Percentiles rank a stretch among this genome's conserved stretches.
Conservation (phyloP, 2,329 filamentous ascomycete genomes). For the Trichophyton mentagrophytes region DNA sequence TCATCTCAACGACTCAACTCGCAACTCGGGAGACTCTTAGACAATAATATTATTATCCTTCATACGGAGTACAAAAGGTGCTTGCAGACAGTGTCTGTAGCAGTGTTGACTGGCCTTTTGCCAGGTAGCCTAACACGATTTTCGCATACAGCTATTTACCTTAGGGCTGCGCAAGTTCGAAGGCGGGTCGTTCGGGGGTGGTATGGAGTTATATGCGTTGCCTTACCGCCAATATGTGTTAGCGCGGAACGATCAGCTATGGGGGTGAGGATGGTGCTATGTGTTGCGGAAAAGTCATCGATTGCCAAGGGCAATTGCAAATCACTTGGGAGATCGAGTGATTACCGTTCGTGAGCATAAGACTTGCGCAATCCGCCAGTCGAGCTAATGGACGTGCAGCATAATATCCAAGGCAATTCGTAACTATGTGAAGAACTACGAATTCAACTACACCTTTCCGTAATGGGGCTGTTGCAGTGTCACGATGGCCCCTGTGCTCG, state of each 20-base stretch:
- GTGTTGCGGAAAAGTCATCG: conserved; percentile 4
- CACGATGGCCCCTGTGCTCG: conserved; percentile 5
- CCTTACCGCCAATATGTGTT: no score
- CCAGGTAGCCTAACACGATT: not conserved
- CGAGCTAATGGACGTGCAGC: conserved; percentile 3
- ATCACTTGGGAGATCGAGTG: conserved; percentile 5
- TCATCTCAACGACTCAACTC: not conserved
- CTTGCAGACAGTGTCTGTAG: not conserved
- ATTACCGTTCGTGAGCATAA: conserved; percentile 3
- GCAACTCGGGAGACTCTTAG: not conserved
- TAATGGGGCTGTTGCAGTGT: conserved; percentile 2
- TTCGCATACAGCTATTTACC: conserved; percentile 1
- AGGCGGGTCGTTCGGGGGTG: conserved; percentile 1
- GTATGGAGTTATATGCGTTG: not conserved
- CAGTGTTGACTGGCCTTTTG: not conserved
- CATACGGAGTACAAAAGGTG: not conserved
- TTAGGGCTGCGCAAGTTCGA: not conserved
- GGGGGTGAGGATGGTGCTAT: conserved; percentile 1
- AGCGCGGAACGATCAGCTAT: not conserved
- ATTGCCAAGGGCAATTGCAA: conserved; percentile 5
- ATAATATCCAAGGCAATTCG: conserved; percentile 5
- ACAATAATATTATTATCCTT: not conserved
- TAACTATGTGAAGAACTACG: conserved; percentile 1
- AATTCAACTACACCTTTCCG: conserved; percentile 4
- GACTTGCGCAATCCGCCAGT: not conserved